These are phyloP conservation scores for Salix dunnii DNA, from an alignment of 345 rosid genomes.

Conservation along the genomic window DNA sequence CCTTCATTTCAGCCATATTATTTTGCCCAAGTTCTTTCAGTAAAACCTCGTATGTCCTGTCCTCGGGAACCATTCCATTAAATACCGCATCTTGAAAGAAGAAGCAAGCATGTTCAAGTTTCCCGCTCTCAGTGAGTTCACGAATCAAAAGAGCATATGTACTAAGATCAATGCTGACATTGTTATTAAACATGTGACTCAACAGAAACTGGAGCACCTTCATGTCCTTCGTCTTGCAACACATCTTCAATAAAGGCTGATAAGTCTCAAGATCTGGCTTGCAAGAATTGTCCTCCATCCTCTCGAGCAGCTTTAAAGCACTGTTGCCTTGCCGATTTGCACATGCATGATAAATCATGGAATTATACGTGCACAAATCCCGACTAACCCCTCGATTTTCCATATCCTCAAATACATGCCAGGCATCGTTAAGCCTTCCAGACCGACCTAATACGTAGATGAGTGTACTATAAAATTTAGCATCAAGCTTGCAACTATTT, in stretches of 20 bases:
- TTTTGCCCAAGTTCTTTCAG: slow-evolving; percentile 48
- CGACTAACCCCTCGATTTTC: slow-evolving; percentile 53
- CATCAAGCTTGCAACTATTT: slow-evolving; percentile 57
- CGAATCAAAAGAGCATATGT: slow-evolving; percentile 54
- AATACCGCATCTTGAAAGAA: slow-evolving; percentile 60
- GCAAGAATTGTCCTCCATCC: slow-evolving; percentile 62
- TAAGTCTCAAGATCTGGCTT: slow-evolving; percentile 58
- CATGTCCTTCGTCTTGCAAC: slow-evolving; percentile 67
- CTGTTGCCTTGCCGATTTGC: slow-evolving; percentile 48
- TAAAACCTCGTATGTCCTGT: slow-evolving; percentile 44
- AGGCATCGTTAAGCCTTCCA: slow-evolving; percentile 68
- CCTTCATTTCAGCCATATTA: slow-evolving; percentile 45
- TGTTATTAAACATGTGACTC: slow-evolving; percentile 61
- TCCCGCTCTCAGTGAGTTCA: slow-evolving; percentile 55
- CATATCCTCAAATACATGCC: slow-evolving; percentile 76
- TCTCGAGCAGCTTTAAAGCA: slow-evolving; percentile 55
- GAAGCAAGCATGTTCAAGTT: slow-evolving; percentile 55
- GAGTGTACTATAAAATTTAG: slow-evolving; percentile 61
- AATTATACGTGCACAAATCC: slow-evolving; percentile 48
- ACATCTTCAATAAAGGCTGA: slow-evolving; percentile 63
- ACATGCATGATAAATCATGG: slow-evolving; percentile 61
- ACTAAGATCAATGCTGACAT: slow-evolving; percentile 56
- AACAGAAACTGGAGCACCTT: slow-evolving; percentile 55
- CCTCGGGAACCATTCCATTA: slow-evolving; percentile 65
- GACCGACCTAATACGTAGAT: slow-evolving; percentile 55